Evolutionary conservation across 495 filamentous ascomycete species (phyloP).

Genomic region (Tetracladium setigerum): DNA sequence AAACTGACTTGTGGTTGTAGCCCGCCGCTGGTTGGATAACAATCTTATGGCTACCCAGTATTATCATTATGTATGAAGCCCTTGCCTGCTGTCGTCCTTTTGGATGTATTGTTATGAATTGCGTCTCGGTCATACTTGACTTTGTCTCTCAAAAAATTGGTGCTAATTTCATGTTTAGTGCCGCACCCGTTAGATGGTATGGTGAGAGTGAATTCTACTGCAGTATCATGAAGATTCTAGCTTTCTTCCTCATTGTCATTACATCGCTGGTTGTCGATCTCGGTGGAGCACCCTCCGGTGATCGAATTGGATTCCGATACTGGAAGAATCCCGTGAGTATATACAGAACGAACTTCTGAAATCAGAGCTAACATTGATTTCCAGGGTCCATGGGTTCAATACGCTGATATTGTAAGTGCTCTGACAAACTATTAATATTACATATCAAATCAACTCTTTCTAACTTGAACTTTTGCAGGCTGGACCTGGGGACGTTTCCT

Average conservation of each 20-base stretch:
- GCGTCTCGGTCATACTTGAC: no score
- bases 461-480: not conserved
- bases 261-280: slow-evolving; percentile 45
- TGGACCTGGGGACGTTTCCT: slow-evolving; percentile 38
- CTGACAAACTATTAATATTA: slow-evolving; percentile 52
- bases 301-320: slow-evolving; percentile 50
- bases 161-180: slow-evolving; percentile 42
- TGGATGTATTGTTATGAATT: no score
- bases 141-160: slow-evolving; percentile 28
- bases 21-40: slow-evolving; percentile 47
- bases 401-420: not conserved
- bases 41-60: slow-evolving; percentile 24
- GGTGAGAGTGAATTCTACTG: slow-evolving; percentile 51
- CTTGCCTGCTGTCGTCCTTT: no score
- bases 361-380: slow-evolving; percentile 24
- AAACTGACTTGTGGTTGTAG: slow-evolving; percentile 12
- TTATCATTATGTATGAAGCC: no score
- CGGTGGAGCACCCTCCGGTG: slow-evolving; percentile 45
- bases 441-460: slow-evolving; percentile 30
- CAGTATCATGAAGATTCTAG: slow-evolving; percentile 48
- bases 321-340: slow-evolving; percentile 59
- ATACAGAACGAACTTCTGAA: not conserved
- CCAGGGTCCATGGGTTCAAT: slow-evolving; percentile 27
- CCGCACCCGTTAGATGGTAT: slow-evolving; percentile 46
- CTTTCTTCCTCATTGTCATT: slow-evolving; percentile 44